Base-by-base conservation (phyloP, 2,329 filamentous ascomycete genomes). In the Chaetomiaceae sp. region DNA sequence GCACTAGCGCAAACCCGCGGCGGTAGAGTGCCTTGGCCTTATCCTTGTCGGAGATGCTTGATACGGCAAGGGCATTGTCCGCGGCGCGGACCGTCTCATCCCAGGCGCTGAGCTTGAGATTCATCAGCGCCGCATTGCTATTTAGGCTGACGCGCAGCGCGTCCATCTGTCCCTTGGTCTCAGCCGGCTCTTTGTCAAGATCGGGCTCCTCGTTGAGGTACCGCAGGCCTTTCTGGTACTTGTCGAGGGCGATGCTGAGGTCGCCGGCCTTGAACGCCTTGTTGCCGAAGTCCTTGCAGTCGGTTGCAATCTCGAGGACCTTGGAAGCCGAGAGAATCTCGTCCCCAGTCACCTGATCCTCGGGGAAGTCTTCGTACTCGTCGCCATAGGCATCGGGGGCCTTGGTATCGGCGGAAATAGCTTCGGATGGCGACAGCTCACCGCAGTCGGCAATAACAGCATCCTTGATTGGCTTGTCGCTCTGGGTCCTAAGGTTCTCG, bases 321-420 rank as follows among this genome's bases (percentile, higher is more conserved):
- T 86, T 79, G 16, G 77, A 68, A 13, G 86, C 86, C 45, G 82
- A 80, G 58, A 90, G 79, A 49, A 84, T 76, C 50, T 82, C 51
- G 55, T 58, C 61, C 43, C 61, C 61, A 20, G 73, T 68, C 18
- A 68, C 70, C 63, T 86, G 82, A 73, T 99, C 94, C 67, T 96
- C 90, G 30, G 94, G 94, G 73, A 88, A 97, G 69, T 97, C 94
- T 74, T 97, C 92, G 73, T 95, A 96, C 5, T 84, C 80, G 73
- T 99, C 94, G 58, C 94, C 94, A 13, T 88, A 89, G 48, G 81
- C 76, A 68, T 97, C 92, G 52, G 89, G 79, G 32, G 77, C 72
- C 72, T 87, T 89, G 63, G 83, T 60, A 6, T 61, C 79, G 48
- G 81, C 82, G 51, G 81, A 74, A 20, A 82, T 76, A 60, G 87